phyloP scores from a whole-genome alignment of 106 monocot genomes.

The Allium cepa region DNA sequence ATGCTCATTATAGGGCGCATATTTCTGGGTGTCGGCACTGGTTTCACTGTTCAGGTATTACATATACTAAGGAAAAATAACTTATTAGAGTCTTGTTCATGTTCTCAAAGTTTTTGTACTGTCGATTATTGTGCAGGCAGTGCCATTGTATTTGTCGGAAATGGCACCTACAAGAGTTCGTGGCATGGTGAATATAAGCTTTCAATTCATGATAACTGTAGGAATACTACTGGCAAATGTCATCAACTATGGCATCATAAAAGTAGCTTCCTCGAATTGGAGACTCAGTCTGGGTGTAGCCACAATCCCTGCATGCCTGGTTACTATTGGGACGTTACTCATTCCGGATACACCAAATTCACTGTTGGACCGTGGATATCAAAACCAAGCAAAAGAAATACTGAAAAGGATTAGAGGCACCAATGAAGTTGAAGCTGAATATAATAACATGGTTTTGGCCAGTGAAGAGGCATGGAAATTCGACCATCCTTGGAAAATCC shows the following conservation, averaged over 20 bases:
- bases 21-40: not conserved
- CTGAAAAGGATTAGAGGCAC: conserved; percentile 1
- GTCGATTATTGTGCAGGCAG: not conserved
- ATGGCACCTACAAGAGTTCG: conserved; percentile 12
- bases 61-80: not conserved
- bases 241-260: conserved; percentile 3
- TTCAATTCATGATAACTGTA: conserved; percentile 12
- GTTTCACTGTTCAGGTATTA: not conserved
- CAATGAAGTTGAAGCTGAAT: not conserved
- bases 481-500: conserved; percentile 25
- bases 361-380: conserved; percentile 8
- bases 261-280: conserved; percentile 2
- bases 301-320: conserved; percentile 3
- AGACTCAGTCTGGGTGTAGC: conserved; percentile 9
- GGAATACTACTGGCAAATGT: conserved; percentile 5
- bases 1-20: not conserved
- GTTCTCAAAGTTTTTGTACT: not conserved
- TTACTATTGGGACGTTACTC: not conserved
- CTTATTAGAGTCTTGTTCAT: not conserved
- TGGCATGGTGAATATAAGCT: conserved; percentile 15
- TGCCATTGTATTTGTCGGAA: conserved; percentile 4
- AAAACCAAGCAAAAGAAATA: conserved; percentile 1
- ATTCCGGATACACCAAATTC: conserved; percentile 17
- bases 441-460: not conserved
- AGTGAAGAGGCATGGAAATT: not conserved